These are phyloP conservation scores for Margaritispora aquatica DNA, from an alignment of 495 filamentous ascomycete genomes.

Conservation along the genomic window DNA sequence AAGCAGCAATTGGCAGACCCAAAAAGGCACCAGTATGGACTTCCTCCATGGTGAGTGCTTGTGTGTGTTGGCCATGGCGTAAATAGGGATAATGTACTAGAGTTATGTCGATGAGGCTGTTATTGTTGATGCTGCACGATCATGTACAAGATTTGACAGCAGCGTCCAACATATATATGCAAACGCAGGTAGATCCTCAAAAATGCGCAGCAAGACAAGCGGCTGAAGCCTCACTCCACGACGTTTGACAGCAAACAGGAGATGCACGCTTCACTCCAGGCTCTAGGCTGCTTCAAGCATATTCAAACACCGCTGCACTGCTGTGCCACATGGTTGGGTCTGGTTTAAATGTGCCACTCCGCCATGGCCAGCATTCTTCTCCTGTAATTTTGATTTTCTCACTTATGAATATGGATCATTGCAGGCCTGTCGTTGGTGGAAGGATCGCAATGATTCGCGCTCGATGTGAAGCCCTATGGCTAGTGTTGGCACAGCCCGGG, in stretches of 20 bases:
- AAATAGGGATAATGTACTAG: neutral
- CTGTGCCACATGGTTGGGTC: neutral
- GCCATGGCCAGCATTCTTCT: neutral
- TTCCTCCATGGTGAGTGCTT: constrained; percentile 28
- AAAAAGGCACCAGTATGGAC: constrained; percentile 30
- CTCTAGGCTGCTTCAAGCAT: neutral
- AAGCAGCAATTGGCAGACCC: constrained; percentile 25
- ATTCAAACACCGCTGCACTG: neutral
- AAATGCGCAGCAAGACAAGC: neutral
- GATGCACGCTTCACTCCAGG: neutral
- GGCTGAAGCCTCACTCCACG: neutral
- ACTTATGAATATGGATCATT: no score
- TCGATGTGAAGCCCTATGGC: neutral
- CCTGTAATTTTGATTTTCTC: neutral
- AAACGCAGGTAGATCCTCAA: neutral
- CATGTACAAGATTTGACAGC: neutral
- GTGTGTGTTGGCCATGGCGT: neutral
- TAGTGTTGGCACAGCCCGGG: neutral
- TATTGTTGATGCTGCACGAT: neutral
- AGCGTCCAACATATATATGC: neutral
- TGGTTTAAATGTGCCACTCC: neutral
- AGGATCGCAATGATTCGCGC: neutral
- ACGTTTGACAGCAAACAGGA: no score
- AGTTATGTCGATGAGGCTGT: neutral
- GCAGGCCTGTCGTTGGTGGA: neutral